Conservation (phyloP, 345 rosid species). For the Camelina sativa region DNA sequence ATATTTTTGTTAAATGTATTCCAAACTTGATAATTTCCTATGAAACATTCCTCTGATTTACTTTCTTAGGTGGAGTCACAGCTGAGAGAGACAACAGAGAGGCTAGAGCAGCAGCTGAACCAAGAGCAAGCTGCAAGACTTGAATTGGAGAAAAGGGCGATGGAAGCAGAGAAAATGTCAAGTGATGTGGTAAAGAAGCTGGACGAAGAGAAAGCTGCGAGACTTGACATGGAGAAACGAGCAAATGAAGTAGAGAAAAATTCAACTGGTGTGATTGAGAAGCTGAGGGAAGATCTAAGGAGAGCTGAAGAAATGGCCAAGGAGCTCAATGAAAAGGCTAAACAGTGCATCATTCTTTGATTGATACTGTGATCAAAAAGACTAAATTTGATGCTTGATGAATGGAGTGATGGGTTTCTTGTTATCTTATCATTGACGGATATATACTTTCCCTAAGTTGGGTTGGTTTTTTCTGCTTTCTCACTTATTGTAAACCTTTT, state of each 20-base stretch:
- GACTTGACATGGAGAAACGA: not conserved
- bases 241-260: constrained; percentile 52
- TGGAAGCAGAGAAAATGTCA: constrained; percentile 53
- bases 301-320: constrained; percentile 45
- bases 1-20: not conserved
- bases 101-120: constrained; percentile 64
- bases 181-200: constrained; percentile 59
- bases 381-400: not conserved
- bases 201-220: not conserved
- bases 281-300: constrained; percentile 53
- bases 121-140: constrained; percentile 72
- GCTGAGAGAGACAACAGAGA: constrained; percentile 56
- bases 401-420: not conserved
- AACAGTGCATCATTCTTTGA: constrained; percentile 54
- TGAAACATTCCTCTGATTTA: not conserved
- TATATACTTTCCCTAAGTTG: too few species aligned
- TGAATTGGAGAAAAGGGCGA: constrained; percentile 57
- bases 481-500: too few species aligned
- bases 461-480: too few species aligned
- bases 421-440: not conserved
- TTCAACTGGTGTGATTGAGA: not conserved
- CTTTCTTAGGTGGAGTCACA: constrained; percentile 61
- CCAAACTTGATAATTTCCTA: not conserved
- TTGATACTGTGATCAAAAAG: not conserved
- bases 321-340: constrained; percentile 8